Evolutionary conservation across 495 filamentous ascomycete species (phyloP), one percentile per base, ranked within the genome.

Genomic region (Tricharina praecox): DNA sequence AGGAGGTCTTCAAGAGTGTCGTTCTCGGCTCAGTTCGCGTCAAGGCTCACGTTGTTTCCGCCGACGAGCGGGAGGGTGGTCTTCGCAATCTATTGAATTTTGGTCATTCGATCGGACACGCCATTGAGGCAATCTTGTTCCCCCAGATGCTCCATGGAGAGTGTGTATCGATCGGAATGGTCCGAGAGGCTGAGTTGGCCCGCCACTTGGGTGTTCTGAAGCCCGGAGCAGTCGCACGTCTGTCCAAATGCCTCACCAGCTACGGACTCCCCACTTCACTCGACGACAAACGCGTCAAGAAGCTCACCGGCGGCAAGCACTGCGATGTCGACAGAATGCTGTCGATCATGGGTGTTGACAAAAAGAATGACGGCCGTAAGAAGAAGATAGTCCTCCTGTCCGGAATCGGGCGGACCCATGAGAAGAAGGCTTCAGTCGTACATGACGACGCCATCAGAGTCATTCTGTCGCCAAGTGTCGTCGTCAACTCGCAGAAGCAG

Each of bases 331-430:
- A 96, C 51, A 75, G 80, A 36, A 63, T 96, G 48, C 68, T 97
- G 37, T 71, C 77, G 49, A 88, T 92, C 61, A 97, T 97, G 90
- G 86, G 78, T 2, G 77, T 96, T 32, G 90, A 97, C 67, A 97
- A 97, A 74, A 97, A 97, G 74, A 97, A 97, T 47, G 81, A 93
- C 25, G 90, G 90, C 1, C 74, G 73, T 26, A 88, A 92, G 64
- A 97, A 96, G 71, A 93, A 92, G 66, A 79, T 97, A 46, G 90
- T 94, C n/a, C 73, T 99, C 4, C 74, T 99, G 18, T 85, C 85
- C 0, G 80, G 81, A 9, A 92, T 99, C 64, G 90, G 90, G 45
- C 74, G 76, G 53, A 86, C 85, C 9, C 65, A 86, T 52, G 90
- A 96, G 63, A 81, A 72, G 38, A 79, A 79, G 63, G 90, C 90